These are phyloP conservation scores for Pseudogymnoascus sp. DNA, from an alignment of 2,329 filamentous ascomycete genomes.

Conservation along the genomic window DNA sequence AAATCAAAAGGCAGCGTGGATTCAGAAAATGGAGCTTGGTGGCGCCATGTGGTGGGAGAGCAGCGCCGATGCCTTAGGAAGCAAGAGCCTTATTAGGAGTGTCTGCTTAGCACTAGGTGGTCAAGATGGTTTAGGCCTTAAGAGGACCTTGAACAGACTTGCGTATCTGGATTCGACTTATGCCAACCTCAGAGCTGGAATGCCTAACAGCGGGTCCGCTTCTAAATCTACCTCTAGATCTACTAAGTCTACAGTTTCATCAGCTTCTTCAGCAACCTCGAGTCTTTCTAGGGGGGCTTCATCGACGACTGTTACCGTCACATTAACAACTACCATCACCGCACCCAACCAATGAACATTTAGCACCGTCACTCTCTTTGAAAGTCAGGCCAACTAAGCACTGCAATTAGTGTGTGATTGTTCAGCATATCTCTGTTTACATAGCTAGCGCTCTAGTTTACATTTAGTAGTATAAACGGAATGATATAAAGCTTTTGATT, in stretches of 20 bases:
- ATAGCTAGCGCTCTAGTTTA: no score
- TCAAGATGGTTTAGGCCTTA: not conserved
- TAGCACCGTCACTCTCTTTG: no score
- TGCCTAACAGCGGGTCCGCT: not conserved
- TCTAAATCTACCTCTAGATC: not conserved
- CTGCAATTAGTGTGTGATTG: no score
- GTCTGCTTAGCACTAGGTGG: conserved; percentile 12
- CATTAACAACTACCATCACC: no score
- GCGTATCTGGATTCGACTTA: not conserved
- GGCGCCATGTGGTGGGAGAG: conserved; percentile 83
- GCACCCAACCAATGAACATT: no score
- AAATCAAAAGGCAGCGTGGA: conserved; percentile 53
- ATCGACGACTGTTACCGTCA: no score
- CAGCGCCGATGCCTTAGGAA: conserved; percentile 53
- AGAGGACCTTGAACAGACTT: not conserved
- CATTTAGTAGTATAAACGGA: no score
- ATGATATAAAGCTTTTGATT: no score
- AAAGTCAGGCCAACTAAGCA: no score
- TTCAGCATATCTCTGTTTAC: no score
- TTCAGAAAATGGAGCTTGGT: conserved; percentile 51
- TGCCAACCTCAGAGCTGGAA: not conserved
- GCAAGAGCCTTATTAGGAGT: conserved; percentile 49
- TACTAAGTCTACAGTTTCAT: not conserved
- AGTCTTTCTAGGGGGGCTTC: no score
- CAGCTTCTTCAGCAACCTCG: conserved; percentile 11